phyloP scores from a whole-genome alignment of 768 basidiomycete species.

The Mycena vulgaris region DNA sequence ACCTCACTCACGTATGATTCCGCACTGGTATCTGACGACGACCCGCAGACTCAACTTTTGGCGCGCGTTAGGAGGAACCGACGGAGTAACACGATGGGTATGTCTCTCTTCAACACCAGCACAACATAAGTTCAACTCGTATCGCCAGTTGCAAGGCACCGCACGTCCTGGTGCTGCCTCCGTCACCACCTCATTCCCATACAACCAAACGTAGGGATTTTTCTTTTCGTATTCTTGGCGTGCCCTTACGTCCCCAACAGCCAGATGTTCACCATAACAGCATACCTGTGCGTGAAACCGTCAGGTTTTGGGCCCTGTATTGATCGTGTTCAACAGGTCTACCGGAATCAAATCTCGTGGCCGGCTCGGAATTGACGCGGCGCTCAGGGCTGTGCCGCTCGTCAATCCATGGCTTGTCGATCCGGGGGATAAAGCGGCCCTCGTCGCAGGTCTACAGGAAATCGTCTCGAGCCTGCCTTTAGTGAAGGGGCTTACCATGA shows the following conservation, averaged over 20 bases:
- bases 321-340: constrained; percentile 43
- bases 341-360: constrained; percentile 58
- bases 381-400: constrained; percentile 49
- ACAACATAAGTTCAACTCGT: not conserved
- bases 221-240: not conserved
- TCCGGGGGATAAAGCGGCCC: constrained; percentile 52
- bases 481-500: constrained; percentile 53
- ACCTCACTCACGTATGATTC: not conserved
- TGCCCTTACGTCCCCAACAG: constrained; percentile 28
- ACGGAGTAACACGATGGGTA: constrained; percentile 52
- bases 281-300: constrained; percentile 50
- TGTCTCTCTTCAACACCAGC: not conserved
- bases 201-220: constrained; percentile 47
- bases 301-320: not conserved
- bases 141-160: constrained; percentile 58
- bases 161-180: constrained; percentile 59
- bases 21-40: not conserved
- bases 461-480: constrained; percentile 44
- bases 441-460: constrained; percentile 53
- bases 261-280: constrained; percentile 60
- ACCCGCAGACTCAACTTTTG: constrained; percentile 54
- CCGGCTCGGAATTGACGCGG: constrained; percentile 56
- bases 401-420: constrained; percentile 59
- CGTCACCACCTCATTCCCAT: constrained; percentile 50
- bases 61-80: constrained; percentile 50